Base-by-base conservation (phyloP, 2,329 filamentous ascomycete genomes). In the Pyricularia pennisetigena region DNA sequence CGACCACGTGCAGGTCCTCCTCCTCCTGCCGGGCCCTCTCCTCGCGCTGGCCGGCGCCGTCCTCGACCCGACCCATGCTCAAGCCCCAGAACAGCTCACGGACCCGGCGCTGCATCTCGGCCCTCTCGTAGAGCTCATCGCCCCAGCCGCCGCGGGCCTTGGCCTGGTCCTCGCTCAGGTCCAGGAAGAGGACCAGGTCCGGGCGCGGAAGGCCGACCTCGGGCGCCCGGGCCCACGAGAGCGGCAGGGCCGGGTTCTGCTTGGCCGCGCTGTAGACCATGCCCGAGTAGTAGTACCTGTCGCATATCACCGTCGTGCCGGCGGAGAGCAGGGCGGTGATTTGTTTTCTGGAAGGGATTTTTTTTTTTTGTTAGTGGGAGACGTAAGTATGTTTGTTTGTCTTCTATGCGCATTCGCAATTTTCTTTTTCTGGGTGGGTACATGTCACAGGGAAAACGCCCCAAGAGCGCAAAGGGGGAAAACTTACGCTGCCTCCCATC, bases 211-310 rank as follows among this genome's bases (percentile, higher is more conserved):
- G 84, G 0, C 94, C 94, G 16, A 92, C 85, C 74, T 98, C 95
- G 0, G 94, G 92, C 20, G 88, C 85, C 72, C 92, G 88, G 8
- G 93, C 93, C 94, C 95, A 99, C 0, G 85, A 79, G 0, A 97
- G 82, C 0, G 85, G 81, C 14, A 97, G 83, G 1, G 82, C 78
- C 0, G 89, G 86, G 72, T 92, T 92, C 63, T 87, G 83, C 76
- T 98, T 98, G 3, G 95, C 94, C 0, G 93, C 92, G 28, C 90
- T 93, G 81, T 98, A 99, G 66, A 97, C 93, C 69, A 94, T 91
- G 68, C 95, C 95, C 24, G 91, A 95, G 81, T 97, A 94, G 77
- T 96, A 97, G 81, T 98, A 99, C 65, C 95, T 89, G 78, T 99
- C 95, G 72, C 94, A 89, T 57, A 99, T 82, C 35, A 99, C 84